Conservation (phyloP, 345 rosid genomes). For the Linum tenue region DNA sequence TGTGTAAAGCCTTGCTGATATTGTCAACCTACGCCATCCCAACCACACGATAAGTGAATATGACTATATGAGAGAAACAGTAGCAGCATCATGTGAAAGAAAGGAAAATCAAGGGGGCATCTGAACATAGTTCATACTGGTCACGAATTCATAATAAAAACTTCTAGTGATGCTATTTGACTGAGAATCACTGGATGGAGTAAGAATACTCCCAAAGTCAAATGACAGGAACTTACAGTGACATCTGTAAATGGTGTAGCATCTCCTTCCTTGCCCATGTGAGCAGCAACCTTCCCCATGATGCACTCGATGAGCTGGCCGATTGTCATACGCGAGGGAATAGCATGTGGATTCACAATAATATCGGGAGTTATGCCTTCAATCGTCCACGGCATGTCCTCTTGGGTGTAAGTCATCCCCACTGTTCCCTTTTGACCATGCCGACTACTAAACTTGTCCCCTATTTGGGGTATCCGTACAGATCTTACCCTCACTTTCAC, state of each 20-base stretch:
- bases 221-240: conserved; percentile 46
- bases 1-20: conserved; percentile 94
- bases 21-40: conserved; percentile 65
- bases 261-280: conserved; percentile 99
- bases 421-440: conserved; percentile 99
- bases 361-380: conserved; percentile 96
- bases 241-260: conserved; percentile 99
- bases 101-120: background rate
- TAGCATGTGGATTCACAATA: conserved; percentile 95
- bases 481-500: conserved; percentile 98
- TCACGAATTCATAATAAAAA: background rate
- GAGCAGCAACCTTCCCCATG: conserved; percentile 99
- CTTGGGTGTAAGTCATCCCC: conserved; percentile 97
- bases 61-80: no score
- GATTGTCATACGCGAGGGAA: conserved; percentile 98
- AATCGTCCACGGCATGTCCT: conserved; percentile 98
- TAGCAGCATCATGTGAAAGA: no score
- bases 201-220: background rate
- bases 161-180: background rate
- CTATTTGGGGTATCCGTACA: conserved; percentile 91
- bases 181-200: background rate
- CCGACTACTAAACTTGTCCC: conserved; percentile 96
- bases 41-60: background rate
- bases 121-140: background rate
- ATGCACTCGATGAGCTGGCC: conserved; percentile 99